Conservation (phyloP, 371 early-diverging fungal genomes). For the Mortierella sp. region DNA sequence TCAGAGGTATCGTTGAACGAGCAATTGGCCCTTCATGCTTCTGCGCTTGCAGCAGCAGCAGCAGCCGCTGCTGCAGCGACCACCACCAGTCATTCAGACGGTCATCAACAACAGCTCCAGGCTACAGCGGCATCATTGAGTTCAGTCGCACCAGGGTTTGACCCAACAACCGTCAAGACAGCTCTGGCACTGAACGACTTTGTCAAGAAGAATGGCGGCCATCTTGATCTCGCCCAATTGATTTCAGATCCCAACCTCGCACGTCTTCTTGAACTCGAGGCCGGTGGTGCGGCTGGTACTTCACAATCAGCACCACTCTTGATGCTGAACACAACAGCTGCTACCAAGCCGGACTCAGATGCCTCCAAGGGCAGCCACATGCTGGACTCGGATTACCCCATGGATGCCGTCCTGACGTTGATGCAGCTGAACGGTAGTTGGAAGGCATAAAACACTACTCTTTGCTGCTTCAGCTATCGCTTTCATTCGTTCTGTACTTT, state of each 20-base stretch:
- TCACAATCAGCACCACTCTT: too few species aligned
- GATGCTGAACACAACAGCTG: constrained; percentile 4
- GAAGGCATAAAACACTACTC: constrained; percentile 61
- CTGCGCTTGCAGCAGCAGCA: constrained; percentile 18
- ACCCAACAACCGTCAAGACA: constrained; percentile 51
- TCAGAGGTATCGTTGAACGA: constrained; percentile 38
- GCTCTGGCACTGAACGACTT: constrained; percentile 49
- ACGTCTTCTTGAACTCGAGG: constrained; percentile 42
- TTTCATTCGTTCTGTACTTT: background rate
- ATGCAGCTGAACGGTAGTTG: constrained; percentile 71
- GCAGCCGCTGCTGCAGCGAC: too few species aligned
- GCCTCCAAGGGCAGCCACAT: constrained; percentile 9
- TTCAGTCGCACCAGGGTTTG: constrained; percentile 20
- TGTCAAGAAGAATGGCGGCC: constrained; percentile 41
- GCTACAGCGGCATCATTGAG: constrained; percentile 10
- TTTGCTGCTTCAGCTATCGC: too few species aligned
- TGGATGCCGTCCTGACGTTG: constrained; percentile 71
- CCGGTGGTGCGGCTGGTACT: constrained; percentile 8
- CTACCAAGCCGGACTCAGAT: constrained; percentile 5
- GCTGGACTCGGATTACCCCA: constrained; percentile 60
- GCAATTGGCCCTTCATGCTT: constrained; percentile 56
- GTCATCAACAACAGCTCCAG: constrained; percentile 9
- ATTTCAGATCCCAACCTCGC: constrained; percentile 41
- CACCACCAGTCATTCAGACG: too few species aligned
- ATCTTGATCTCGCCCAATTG: constrained; percentile 45